Conservation (phyloP, 1,284 basidiomycete genomes). For the Microbotryum saponariae region DNA sequence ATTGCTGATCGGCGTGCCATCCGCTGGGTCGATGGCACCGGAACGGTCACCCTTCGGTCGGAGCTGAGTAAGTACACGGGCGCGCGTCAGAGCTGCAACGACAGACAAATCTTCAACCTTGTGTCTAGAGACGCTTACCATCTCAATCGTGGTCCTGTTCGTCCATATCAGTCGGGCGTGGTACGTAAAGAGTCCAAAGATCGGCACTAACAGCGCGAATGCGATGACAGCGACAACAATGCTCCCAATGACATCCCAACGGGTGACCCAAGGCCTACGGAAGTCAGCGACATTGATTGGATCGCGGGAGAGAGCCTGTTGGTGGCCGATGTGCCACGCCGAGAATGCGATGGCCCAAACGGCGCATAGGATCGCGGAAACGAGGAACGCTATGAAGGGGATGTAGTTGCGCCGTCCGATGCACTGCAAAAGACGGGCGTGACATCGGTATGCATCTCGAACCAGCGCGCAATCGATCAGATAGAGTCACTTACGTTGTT, state of each 20-base stretch:
- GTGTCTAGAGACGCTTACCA: slow-evolving; percentile 49
- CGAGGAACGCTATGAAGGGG: slow-evolving; percentile 70
- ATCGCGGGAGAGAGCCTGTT: slow-evolving; percentile 5
- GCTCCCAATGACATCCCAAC: slow-evolving; percentile 56
- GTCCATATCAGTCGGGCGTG: slow-evolving; percentile 71
- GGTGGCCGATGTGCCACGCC: slow-evolving; percentile 58
- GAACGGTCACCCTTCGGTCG: slow-evolving; percentile 17
- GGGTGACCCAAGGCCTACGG: slow-evolving; percentile 42
- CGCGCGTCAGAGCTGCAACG: neutral
- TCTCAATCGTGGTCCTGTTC: slow-evolving; percentile 87
- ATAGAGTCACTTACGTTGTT: slow-evolving; percentile 51
- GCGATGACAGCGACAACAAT: slow-evolving; percentile 70
- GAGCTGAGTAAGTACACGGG: slow-evolving; percentile 6
- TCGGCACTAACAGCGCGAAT: slow-evolving; percentile 66
- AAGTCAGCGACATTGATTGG: neutral
- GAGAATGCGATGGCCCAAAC: slow-evolving; percentile 71
- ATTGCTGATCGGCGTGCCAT: slow-evolving; percentile 9
- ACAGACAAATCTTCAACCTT: neutral
- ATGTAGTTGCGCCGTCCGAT: slow-evolving; percentile 86
- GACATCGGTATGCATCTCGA: neutral
- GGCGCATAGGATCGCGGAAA: slow-evolving; percentile 60
- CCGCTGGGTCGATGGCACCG: slow-evolving; percentile 15
- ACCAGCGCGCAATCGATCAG: too few relatives aligned
- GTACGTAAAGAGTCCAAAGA: slow-evolving; percentile 67
- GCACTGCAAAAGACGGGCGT: slow-evolving; percentile 44